A percentile compares a stretch with the other conserved stretches of the same genome.
Conservation (phyloP, 768 basidiomycete genomes). For the Postia placenta region DNA sequence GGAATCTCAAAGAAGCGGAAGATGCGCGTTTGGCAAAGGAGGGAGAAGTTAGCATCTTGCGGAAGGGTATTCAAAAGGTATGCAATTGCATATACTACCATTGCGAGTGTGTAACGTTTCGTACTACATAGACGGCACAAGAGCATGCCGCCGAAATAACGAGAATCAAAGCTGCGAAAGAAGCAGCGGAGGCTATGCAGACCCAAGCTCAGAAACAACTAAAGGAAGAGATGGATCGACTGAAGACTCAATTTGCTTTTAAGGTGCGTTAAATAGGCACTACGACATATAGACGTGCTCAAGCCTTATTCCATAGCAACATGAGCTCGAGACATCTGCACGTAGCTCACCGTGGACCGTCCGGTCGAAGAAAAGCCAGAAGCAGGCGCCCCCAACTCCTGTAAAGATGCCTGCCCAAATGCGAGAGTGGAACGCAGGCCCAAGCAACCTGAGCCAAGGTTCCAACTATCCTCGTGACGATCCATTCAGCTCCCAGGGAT, state of each 20-base stretch:
- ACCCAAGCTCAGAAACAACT: constrained; percentile 51
- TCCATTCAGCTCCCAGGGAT: neutral
- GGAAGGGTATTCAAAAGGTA: constrained; percentile 67
- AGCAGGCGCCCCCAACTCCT: constrained; percentile 36
- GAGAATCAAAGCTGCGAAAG: constrained; percentile 52
- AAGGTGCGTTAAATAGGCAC: constrained; percentile 36
- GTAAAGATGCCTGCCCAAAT: constrained; percentile 34
- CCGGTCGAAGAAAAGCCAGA: constrained; percentile 34
- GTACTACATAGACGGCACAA: constrained; percentile 35
- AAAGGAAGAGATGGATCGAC: constrained; percentile 62
- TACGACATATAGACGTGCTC: neutral
- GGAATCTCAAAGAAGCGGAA: constrained; percentile 39
- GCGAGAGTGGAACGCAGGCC: constrained; percentile 29
- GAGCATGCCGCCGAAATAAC: constrained; percentile 52
- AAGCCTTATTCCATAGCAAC: constrained; percentile 40
- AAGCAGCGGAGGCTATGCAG: constrained; percentile 53
- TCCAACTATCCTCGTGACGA: constrained; percentile 33
- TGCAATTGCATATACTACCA: neutral
- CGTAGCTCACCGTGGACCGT: constrained; percentile 43
- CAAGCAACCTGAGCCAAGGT: constrained; percentile 27
- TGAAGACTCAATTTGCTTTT: constrained; percentile 65
- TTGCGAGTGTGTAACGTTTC: neutral
- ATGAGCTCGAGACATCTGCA: constrained; percentile 53
- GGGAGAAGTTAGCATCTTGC: constrained; percentile 64
- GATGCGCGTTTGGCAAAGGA: constrained; percentile 53